Evolutionary conservation across 441 rosid species (phyloP).

Genomic region (Manihot esculenta): DNA sequence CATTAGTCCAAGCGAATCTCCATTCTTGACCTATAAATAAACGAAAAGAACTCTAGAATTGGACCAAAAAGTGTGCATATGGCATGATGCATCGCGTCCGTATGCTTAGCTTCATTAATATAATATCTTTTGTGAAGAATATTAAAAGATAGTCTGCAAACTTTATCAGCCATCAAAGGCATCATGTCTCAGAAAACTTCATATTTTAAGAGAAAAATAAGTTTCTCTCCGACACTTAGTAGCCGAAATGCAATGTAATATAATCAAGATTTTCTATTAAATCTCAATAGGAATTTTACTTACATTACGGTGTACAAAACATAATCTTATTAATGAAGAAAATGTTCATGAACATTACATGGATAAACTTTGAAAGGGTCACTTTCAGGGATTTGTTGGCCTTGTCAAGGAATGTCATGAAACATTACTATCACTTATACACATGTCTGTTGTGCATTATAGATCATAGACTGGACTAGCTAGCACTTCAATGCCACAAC

Average conservation of each 20-base stretch:
- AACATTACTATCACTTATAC: conserved; percentile 11
- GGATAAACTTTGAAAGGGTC: conserved; percentile 8
- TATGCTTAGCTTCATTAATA: neutral
- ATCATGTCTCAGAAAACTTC: neutral
- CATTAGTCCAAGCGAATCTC: conserved; percentile 1
- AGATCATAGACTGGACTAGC: conserved; percentile 3
- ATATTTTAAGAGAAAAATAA: conserved; percentile 7
- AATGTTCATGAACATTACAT: neutral
- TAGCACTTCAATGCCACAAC: neutral
- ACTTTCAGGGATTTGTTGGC: conserved; percentile 9
- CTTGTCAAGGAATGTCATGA: conserved; percentile 16
- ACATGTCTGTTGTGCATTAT: conserved; percentile 22
- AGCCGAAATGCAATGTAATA: too few relatives aligned
- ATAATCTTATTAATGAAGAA: neutral
- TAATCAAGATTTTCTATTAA: too few relatives aligned
- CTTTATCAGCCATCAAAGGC: neutral
- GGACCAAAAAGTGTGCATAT: neutral
- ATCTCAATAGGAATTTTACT: too few relatives aligned
- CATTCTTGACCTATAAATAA: too few relatives aligned
- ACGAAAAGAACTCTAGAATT: neutral
- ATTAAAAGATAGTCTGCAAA: conserved; percentile 6
- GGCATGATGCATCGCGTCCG: neutral
- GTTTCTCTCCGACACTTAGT: neutral
- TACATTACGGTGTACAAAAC: too few relatives aligned
- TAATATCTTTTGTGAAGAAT: conserved; percentile 8